Evolutionary conservation across 345 rosid species (phyloP).

Genomic region (Hypericum androsaemum): DNA sequence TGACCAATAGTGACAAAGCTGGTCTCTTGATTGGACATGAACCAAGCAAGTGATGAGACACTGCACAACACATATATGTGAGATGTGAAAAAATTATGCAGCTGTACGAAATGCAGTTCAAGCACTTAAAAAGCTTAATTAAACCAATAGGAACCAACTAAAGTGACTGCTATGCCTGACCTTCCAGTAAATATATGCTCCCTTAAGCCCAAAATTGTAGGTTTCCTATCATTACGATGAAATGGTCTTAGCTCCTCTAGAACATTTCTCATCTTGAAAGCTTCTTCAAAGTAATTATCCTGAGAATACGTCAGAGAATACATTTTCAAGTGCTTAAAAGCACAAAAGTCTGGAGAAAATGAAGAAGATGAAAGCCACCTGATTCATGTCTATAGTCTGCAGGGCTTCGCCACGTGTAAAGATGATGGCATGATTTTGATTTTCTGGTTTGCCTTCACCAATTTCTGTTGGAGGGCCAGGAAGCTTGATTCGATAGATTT

Average conservation of each 20-base stretch:
- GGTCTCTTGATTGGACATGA: conserved; percentile 99
- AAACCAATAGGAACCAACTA: background rate
- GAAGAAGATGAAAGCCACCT: conserved; percentile 31
- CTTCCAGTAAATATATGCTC: conserved; percentile 99
- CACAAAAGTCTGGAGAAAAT: background rate
- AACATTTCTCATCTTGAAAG: conserved; percentile 95
- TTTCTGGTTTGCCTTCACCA: conserved; percentile 99
- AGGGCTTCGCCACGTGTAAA: conserved; percentile 98
- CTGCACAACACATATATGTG: conserved; percentile 27
- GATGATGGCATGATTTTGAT: conserved; percentile 96
- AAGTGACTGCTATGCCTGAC: conserved; percentile 26
- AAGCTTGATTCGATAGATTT: conserved; percentile 91
- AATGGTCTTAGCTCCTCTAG: conserved; percentile 55
- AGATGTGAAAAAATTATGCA: background rate
- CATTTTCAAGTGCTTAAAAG: conserved; percentile 6
- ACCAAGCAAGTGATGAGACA: conserved; percentile 98
- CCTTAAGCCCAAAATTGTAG: conserved; percentile 86
- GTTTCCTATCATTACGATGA: conserved; percentile 44
- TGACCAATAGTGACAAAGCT: conserved; percentile 96
- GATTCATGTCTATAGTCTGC: conserved; percentile 99
- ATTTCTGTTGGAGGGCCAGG: conserved; percentile 91
- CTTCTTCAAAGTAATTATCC: conserved; percentile 99
- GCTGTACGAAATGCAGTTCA: too few species aligned
- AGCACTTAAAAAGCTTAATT: background rate
- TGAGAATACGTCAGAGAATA: conserved; percentile 20